Percentiles rank a stretch among this genome's conserved stretches.
Conservation (phyloP, 2,329 filamentous ascomycete genomes). For the Fusarium musae region DNA sequence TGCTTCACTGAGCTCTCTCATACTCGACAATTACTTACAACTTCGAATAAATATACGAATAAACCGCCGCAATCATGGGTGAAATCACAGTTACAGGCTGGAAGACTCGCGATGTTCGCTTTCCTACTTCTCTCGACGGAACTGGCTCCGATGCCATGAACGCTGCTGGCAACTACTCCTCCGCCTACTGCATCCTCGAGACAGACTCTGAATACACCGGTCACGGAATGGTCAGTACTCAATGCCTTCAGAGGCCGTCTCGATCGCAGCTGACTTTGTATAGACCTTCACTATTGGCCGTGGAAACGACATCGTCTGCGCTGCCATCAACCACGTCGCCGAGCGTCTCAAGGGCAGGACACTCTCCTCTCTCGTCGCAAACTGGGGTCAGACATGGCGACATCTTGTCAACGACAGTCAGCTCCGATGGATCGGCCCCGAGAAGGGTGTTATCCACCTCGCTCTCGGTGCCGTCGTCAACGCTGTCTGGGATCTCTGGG, state of each 20-base stretch:
- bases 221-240: slow-evolving; percentile 76
- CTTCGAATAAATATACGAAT: neutral
- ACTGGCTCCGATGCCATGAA: slow-evolving; percentile 99
- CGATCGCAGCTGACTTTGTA: neutral
- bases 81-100: slow-evolving; percentile 79
- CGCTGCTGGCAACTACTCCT: slow-evolving; percentile 89
- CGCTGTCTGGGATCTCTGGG: slow-evolving; percentile 96
- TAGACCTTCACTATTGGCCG: slow-evolving; percentile 85
- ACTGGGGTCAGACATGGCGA: slow-evolving; percentile 92
- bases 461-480: slow-evolving; percentile 91
- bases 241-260: neutral
- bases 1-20: slow-evolving; percentile 21
- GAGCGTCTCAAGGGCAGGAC: slow-evolving; percentile 80
- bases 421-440: slow-evolving; percentile 91
- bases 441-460: slow-evolving; percentile 94
- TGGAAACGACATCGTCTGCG: slow-evolving; percentile 92
- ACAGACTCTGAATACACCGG: slow-evolving; percentile 78
- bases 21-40: neutral
- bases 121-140: slow-evolving; percentile 93
- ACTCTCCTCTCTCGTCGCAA: slow-evolving; percentile 77
- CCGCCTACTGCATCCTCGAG: slow-evolving; percentile 92
- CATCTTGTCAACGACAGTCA: slow-evolving; percentile 92
- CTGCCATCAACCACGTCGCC: slow-evolving; percentile 81
- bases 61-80: slow-evolving; percentile 30
- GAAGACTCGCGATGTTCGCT: slow-evolving; percentile 78